Evolutionary conservation across 352 stramenopile species (phyloP).

Genomic region (Globisporangium splendens): DNA sequence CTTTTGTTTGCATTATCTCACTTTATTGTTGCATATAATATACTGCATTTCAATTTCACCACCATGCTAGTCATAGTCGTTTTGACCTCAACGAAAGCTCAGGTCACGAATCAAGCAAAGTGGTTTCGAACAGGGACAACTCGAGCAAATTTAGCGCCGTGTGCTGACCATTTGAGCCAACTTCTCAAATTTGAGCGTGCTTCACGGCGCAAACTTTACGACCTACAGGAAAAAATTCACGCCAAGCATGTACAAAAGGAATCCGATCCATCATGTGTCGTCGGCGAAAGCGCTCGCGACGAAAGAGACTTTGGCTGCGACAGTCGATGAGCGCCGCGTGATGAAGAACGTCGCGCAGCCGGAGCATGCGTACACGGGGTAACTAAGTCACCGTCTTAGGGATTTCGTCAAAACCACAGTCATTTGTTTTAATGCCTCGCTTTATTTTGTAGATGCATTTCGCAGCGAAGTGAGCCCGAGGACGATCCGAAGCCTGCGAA

Average conservation of each 20-base stretch:
- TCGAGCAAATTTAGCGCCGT: too few species aligned
- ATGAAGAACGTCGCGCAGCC: slow-evolving; percentile 71
- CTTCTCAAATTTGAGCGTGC: too few species aligned
- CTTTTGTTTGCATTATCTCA: too few species aligned
- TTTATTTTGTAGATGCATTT: slow-evolving; percentile 18
- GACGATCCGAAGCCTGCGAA: slow-evolving; percentile 18
- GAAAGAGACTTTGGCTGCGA: slow-evolving; percentile 29
- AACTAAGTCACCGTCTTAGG: slow-evolving; percentile 15
- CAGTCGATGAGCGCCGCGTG: slow-evolving; percentile 44
- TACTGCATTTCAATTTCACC: too few species aligned
- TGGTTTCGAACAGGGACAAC: too few species aligned
- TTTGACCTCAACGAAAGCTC: too few species aligned
- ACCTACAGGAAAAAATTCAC: too few species aligned
- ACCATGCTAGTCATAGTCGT: too few species aligned
- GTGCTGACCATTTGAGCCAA: too few species aligned
- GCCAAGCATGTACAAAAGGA: neutral
- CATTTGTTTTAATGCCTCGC: neutral
- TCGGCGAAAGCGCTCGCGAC: slow-evolving; percentile 10
- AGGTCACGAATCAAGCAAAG: too few species aligned
- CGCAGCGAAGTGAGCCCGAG: slow-evolving; percentile 18
- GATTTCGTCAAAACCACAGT: slow-evolving; percentile 7
- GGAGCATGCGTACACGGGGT: slow-evolving; percentile 70
- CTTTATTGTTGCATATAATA: too few species aligned
- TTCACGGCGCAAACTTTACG: too few species aligned
- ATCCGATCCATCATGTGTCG: slow-evolving; percentile 12